phyloP scores from a whole-genome alignment of 2,329 filamentous ascomycete genomes.

The Trichoderma citrinoviride region DNA sequence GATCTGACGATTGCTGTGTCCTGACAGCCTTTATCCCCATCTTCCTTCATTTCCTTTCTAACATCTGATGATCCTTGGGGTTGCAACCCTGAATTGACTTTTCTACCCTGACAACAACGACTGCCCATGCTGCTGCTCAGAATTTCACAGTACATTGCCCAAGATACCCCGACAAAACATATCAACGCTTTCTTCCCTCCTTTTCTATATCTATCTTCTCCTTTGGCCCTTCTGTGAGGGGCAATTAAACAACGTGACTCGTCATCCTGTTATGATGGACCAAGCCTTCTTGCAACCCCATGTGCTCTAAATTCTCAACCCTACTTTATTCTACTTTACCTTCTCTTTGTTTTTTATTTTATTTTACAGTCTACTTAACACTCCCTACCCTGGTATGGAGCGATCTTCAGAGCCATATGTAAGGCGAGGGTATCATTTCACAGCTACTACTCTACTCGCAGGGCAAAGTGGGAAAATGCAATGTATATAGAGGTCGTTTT shows the following conservation, averaged over 20 bases:
- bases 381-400: neutral
- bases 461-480: neutral
- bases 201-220: neutral
- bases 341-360: neutral
- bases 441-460: neutral
- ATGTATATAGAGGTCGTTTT: neutral
- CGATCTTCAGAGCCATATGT: neutral
- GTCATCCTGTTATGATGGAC: neutral
- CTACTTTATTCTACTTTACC: neutral
- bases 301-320: neutral
- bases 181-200: neutral
- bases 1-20: slow-evolving; percentile 15
- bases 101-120: neutral
- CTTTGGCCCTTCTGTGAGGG: neutral
- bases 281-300: neutral
- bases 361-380: neutral
- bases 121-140: neutral
- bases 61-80: neutral
- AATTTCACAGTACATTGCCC: neutral
- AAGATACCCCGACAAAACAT: neutral
- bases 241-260: neutral
- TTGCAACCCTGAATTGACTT: neutral
- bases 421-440: neutral
- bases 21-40: too few relatives aligned
- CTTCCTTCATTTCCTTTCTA: neutral